Conservation (phyloP, 164 flowering plant genomes). For the Stephania cephalantha region DNA sequence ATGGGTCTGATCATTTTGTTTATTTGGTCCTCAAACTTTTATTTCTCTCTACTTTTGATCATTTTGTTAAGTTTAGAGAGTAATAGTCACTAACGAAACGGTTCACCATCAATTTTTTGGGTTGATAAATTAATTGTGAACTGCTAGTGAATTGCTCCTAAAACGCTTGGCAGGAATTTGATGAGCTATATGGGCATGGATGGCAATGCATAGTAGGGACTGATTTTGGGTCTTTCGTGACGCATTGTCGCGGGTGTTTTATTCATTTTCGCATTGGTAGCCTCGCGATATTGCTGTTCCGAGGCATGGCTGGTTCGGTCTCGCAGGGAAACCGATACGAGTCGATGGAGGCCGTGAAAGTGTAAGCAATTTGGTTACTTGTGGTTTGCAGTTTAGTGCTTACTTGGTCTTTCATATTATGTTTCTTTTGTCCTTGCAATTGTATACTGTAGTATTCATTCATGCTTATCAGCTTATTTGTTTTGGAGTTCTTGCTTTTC, state of each 20-base stretch:
- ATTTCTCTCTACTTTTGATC: too few relatives aligned
- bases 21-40: too few relatives aligned
- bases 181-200: constrained; percentile 31
- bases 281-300: constrained; percentile 70
- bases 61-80: too few relatives aligned
- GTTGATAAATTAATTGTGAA: too few relatives aligned
- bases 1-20: background rate
- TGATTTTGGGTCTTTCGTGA: constrained; percentile 87
- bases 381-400: background rate
- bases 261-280: constrained; percentile 71
- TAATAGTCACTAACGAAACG: too few relatives aligned
- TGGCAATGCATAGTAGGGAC: constrained; percentile 64
- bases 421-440: background rate
- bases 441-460: too few relatives aligned
- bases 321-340: background rate
- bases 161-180: constrained; percentile 34
- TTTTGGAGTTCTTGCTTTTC: background rate
- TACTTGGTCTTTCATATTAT: background rate
- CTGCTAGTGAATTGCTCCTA: too few relatives aligned
- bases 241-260: constrained; percentile 76
- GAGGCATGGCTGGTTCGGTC: constrained; percentile 24
- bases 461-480: too few relatives aligned
- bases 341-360: background rate
- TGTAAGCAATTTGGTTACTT: background rate
- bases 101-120: too few relatives aligned